Evolutionary conservation across 495 filamentous ascomycete genomes (phyloP), one percentile per base, ranked within the genome.

Genomic region (Penicillium robsamsonii): DNA sequence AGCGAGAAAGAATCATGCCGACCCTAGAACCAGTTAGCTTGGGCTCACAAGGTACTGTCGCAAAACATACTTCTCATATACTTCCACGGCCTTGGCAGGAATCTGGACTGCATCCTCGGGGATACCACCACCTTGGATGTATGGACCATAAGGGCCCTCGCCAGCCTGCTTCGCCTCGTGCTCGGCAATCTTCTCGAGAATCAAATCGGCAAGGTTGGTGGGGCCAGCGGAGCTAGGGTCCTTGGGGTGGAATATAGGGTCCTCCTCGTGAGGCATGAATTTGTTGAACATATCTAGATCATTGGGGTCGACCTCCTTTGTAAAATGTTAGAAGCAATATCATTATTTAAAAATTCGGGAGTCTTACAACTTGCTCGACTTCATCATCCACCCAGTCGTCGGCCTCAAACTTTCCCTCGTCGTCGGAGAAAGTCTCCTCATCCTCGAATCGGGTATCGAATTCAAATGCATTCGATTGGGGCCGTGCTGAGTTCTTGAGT

Each of bases 201-300:
- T 97, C 49, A 97, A 72, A 62, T 94, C 94, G 30, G 95, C 90
- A 47, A 99, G 79, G 64, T 96, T 93, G 50, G 89, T 91, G 11
- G 84, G 74, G 11, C 75, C 76, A 42, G 77, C 74, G 17, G 69
- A 69, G n/a, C 64, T 70, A 5, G 72, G 72, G 5, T 73, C 73
- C 30, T 65, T 68, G 42, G 89, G 69, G 50, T 72, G 65, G 57
- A 79, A 78, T 43, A 78, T 77, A n/a, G 74, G 74, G 53, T 77
- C 76, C 51, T 76, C 70, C 30, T 76, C 76, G n/a, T 75, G 72
- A n/a, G 75, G 89, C 62, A 96, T 80, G 72, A 96, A 97, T 53
- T 86, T 87, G 71, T 95, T 90, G 74, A 95, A 99, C 48, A 88
- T 86, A 50, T 89, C 91, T 37, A 96, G 75, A 67, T 99, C 94